Evolutionary conservation across 164 flowering plant species (phyloP).

Genomic region (Houttuynia cordata): DNA sequence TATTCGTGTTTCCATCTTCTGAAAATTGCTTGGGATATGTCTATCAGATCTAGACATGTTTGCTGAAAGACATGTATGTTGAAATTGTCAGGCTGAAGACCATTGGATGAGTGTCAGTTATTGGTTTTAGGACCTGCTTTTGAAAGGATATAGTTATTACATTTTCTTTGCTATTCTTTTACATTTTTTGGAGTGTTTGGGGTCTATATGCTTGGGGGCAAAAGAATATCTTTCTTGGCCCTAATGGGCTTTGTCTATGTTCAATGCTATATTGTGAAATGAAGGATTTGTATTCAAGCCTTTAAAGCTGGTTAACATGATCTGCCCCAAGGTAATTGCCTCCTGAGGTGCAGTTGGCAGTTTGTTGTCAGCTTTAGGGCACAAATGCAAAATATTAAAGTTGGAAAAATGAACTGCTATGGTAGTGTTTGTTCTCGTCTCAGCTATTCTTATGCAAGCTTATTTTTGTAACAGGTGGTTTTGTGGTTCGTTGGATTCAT

Average conservation of each 20-base stretch:
- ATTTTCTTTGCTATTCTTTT: slow-evolving; percentile 2
- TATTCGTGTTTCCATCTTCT: too few relatives aligned
- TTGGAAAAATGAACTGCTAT: not conserved
- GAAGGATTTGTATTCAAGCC: slow-evolving; percentile 11
- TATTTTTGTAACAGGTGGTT: slow-evolving; percentile 8
- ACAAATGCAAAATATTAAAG: not conserved
- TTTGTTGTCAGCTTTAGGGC: slow-evolving; percentile 22
- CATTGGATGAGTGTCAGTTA: slow-evolving; percentile 1
- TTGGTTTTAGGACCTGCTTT: slow-evolving; percentile 2
- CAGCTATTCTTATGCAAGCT: slow-evolving; percentile 1
- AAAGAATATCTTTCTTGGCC: slow-evolving; percentile 8
- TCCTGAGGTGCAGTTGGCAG: slow-evolving; percentile 14
- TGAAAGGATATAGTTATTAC: slow-evolving; percentile 2
- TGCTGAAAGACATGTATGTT: too few relatives aligned
- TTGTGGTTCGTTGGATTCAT: not conserved
- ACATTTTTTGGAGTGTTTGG: slow-evolving; percentile 7
- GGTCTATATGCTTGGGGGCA: slow-evolving; percentile 3
- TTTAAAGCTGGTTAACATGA: slow-evolving; percentile 17
- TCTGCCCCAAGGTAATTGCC: slow-evolving; percentile 24
- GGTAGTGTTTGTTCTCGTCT: not conserved
- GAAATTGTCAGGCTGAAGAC: not conserved
- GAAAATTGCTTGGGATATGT: too few relatives aligned
- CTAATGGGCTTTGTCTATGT: slow-evolving; percentile 4
- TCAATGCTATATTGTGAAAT: slow-evolving; percentile 10
- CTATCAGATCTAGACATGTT: too few relatives aligned